Base-by-base conservation (phyloP, 116 monocot genomes). In the Cymodocea nodosa region DNA sequence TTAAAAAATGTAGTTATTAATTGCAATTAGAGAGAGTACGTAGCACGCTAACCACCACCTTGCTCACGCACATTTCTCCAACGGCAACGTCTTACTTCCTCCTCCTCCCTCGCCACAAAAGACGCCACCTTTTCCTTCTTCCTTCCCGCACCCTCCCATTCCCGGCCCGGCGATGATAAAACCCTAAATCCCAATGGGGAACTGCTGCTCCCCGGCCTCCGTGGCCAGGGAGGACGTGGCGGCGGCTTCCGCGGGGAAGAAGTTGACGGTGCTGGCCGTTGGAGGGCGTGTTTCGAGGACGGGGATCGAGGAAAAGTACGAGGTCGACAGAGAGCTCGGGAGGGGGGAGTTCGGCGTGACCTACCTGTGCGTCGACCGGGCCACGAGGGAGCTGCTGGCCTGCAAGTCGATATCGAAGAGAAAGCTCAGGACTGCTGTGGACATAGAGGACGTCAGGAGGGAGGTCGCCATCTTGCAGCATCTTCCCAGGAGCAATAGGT, bases 361-460 rank as follows among this genome's bases (percentile, higher is more conserved):
- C 23, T 72, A 72, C 48, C 72, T 72, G 14, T 72, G 72, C 57
- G 65, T 64, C 12, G 72, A 72, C 15, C 39, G 24, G 34, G 36
- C 4, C 24, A 56, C 72, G 17, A 56, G 56, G 34, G 72, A 72
- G 64, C 39, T 18, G 10, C 44, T 64, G 13, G 72, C 72, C 49
- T 72, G 72, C 65, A 72, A 72, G 65, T 72, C 72, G 12, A 72
- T 72, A n/a, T 72, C 65, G 36, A 72, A 72, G 65, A 56, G 22
- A 48, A 72, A 72, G 72, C 56, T 72, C 13, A 64, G 57, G 56
- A 72, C 72, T 40, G 49, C 72, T 18, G 57, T 65, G 7, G 72
- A 72, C 16, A 30, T 72, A n/a, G 72, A 72, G 39, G 72, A 72
- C 49, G 65, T 71, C 36, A 49, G 62, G 53, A 60, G 62, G 49